phyloP scores from a whole-genome alignment of 1,284 basidiomycete species.

The Volvariella volvacea region DNA sequence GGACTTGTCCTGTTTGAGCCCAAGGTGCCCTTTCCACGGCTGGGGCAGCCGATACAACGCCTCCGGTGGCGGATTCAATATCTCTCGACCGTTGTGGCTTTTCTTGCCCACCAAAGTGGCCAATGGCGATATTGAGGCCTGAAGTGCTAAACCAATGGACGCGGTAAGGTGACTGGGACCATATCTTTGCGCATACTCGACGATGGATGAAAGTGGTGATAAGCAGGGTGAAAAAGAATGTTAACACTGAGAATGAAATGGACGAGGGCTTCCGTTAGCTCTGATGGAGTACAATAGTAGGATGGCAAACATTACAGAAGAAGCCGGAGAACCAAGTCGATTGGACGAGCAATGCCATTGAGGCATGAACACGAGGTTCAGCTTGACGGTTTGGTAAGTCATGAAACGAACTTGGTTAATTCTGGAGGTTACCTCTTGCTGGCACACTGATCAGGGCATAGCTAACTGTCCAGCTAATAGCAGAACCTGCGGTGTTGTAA shows the following conservation, averaged over 20 bases:
- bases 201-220: conserved; percentile 38
- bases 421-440: background rate
- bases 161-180: conserved; percentile 40
- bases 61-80: background rate
- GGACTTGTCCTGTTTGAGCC: conserved; percentile 33
- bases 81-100: background rate
- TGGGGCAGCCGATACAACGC: background rate
- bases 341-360: conserved; percentile 43
- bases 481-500: background rate
- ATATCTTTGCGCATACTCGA: conserved; percentile 35
- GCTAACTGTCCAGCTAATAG: background rate
- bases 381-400: conserved; percentile 17
- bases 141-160: conserved; percentile 50
- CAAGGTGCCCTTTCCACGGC: conserved; percentile 31
- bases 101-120: background rate
- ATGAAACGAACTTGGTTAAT: background rate
- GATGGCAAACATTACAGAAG: conserved; percentile 33
- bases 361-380: conserved; percentile 43
- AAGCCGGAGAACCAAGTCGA: conserved; percentile 48
- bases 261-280: conserved; percentile 8
- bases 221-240: conserved; percentile 49
- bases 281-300: background rate
- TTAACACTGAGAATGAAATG: conserved; percentile 31
- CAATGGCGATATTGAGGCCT: background rate
- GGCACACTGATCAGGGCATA: background rate